Percentiles rank a stretch among this genome's conserved stretches.
These are phyloP conservation scores for Coffea eugenioides DNA, from an alignment of 257 asterid genomes.

Conservation along the genomic window DNA sequence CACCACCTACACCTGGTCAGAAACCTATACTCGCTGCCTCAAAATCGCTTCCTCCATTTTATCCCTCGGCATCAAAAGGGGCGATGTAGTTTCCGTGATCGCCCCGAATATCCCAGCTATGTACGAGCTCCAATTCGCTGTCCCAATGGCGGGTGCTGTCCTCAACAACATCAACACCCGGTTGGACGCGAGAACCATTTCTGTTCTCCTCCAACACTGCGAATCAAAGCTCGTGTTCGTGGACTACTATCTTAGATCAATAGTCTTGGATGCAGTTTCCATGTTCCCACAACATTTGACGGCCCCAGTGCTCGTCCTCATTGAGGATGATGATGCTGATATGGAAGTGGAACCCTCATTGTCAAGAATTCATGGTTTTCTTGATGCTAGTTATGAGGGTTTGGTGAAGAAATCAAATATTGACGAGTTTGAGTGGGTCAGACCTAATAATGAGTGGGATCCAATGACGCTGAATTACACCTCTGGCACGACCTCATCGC, in stretches of 20 bases:
- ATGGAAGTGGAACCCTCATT: conserved; percentile 27
- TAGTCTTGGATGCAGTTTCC: conserved; percentile 49
- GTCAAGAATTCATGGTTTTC: neutral
- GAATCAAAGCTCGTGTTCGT: conserved; percentile 59
- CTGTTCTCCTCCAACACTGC: conserved; percentile 55
- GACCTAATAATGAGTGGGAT: conserved; percentile 51
- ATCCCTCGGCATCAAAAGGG: conserved; percentile 43
- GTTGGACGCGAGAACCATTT: conserved; percentile 62
- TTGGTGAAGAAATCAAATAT: conserved; percentile 36
- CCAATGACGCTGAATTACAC: conserved; percentile 69
- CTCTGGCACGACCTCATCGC: conserved; percentile 83
- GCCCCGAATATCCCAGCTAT: conserved; percentile 76
- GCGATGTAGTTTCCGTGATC: conserved; percentile 62
- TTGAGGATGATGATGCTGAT: conserved; percentile 47
- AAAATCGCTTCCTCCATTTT: conserved; percentile 52
- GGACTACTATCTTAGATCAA: conserved; percentile 42
- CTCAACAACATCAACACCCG: conserved; percentile 65
- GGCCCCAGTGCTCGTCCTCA: conserved; percentile 50
- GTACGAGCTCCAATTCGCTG: conserved; percentile 75
- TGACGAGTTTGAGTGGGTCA: conserved; percentile 56
- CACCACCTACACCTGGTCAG: conserved; percentile 52
- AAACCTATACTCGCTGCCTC: conserved; percentile 49
- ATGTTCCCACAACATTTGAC: conserved; percentile 32
- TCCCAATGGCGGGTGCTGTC: conserved; percentile 75
- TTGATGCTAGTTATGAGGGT: conserved; percentile 21